Percentiles rank a stretch among this genome's conserved stretches.
Evolutionary conservation across 495 filamentous ascomycete genomes (phyloP).

Genomic region (Penicillium turbatum): DNA sequence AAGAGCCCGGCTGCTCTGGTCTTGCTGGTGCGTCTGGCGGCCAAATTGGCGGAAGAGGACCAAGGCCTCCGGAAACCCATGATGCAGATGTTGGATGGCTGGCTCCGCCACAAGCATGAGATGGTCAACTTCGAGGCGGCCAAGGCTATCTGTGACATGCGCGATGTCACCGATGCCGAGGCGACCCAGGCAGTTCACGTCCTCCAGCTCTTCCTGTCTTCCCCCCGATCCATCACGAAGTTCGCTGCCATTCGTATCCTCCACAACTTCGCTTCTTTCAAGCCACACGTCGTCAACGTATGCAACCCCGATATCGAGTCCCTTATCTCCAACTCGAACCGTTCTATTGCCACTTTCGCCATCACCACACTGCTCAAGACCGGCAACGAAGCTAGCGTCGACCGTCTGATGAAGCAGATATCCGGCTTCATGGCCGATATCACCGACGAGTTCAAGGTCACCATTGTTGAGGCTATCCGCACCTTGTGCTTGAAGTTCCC

Average conservation of each 20-base stretch:
- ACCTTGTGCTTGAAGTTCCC: conserved; percentile 97
- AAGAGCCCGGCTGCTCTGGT: conserved; percentile 93
- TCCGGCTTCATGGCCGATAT: conserved; percentile 97
- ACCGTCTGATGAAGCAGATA: conserved; percentile 98
- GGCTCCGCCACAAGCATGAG: conserved; percentile 97
- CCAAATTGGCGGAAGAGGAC: conserved; percentile 94
- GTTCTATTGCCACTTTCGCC: conserved; percentile 95
- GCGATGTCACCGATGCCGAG: conserved; percentile 87
- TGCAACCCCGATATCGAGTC: conserved; percentile 97
- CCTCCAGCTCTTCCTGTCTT: conserved; percentile 93
- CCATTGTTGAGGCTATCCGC: conserved; percentile 95
- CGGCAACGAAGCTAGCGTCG: conserved; percentile 93
- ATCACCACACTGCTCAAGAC: conserved; percentile 98
- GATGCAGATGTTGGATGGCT: conserved; percentile 92
- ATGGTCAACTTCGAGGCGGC: conserved; percentile 99
- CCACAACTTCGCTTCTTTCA: conserved; percentile 91
- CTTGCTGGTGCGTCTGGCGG: conserved; percentile 87
- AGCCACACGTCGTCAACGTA: conserved; percentile 82
- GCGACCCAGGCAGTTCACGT: conserved; percentile 90
- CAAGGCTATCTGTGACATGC: conserved; percentile 93
- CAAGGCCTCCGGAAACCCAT: conserved; percentile 82
- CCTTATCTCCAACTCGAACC: conserved; percentile 92
- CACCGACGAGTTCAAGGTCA: conserved; percentile 99
- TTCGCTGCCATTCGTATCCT: conserved; percentile 97
- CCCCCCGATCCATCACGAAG: conserved; percentile 94